A percentile compares a stretch with the other conserved stretches of the same genome.
phyloP scores from a whole-genome alignment of 345 rosid species.

The Turnera subulata region DNA sequence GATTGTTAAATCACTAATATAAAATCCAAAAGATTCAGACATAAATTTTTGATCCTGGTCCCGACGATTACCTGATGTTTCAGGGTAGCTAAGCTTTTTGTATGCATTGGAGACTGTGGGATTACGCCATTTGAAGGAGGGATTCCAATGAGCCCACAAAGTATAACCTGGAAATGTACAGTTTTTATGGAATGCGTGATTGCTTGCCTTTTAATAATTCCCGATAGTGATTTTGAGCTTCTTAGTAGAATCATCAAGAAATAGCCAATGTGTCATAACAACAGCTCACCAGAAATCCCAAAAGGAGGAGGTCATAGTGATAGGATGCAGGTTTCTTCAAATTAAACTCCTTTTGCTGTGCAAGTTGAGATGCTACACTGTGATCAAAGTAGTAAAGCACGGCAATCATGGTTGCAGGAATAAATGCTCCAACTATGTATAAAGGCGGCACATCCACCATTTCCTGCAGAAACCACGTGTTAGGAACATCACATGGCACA shows the following conservation, averaged over 20 bases:
- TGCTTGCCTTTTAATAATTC: background rate
- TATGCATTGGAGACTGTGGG: conserved; percentile 99
- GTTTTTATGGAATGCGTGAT: background rate
- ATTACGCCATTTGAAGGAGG: conserved; percentile 98
- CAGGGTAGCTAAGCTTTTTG: conserved; percentile 87
- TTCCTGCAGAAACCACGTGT: conserved; percentile 47
- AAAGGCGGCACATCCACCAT: conserved; percentile 76
- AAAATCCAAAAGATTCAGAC: too few species aligned
- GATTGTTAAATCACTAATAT: too few species aligned
- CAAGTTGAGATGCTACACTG: conserved; percentile 91
- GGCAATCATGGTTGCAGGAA: conserved; percentile 93
- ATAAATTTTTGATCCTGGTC: too few species aligned
- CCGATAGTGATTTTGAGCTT: background rate
- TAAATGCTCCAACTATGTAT: conserved; percentile 75
- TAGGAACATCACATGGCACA: conserved; percentile 13
- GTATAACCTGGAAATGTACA: conserved; percentile 47
- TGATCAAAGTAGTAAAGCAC: conserved; percentile 95
- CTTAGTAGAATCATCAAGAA: background rate
- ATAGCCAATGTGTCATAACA: background rate
- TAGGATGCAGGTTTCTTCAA: conserved; percentile 81
- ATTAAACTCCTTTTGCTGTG: conserved; percentile 90
- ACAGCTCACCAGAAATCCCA: conserved; percentile 71
- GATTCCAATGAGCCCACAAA: conserved; percentile 91
- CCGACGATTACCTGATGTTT: conserved; percentile 68
- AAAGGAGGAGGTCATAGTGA: conserved; percentile 86